phyloP scores from a whole-genome alignment of 2,329 filamentous ascomycete species.

The Alternaria ethzedia region DNA sequence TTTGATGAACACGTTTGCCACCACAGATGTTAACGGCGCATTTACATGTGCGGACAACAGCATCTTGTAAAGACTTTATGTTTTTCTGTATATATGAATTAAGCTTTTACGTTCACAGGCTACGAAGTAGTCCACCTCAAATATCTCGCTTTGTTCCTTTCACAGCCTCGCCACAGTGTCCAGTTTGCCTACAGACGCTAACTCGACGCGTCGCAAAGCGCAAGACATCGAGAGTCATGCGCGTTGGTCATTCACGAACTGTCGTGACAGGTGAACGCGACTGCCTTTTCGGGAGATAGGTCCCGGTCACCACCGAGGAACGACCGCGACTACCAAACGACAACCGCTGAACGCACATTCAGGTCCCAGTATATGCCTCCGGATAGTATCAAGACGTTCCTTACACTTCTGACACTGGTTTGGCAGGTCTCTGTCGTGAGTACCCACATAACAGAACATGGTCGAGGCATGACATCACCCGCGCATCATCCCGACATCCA shows the following conservation, averaged over 20 bases:
- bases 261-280: not conserved
- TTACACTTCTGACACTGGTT: not conserved
- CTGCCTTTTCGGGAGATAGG: not conserved
- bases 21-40: slow-evolving; percentile 33
- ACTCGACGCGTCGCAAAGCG: not conserved
- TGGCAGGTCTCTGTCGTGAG: not conserved
- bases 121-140: not conserved
- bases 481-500: not conserved
- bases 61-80: slow-evolving; percentile 16
- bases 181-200: not conserved
- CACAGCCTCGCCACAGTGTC: not conserved
- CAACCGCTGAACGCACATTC: not conserved
- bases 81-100: not conserved
- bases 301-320: not conserved
- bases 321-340: not conserved
- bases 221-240: not conserved
- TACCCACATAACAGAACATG: not conserved
- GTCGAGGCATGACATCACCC: not conserved
- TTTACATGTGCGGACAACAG: slow-evolving; percentile 41
- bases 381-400: not conserved
- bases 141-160: not conserved
- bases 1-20: slow-evolving; percentile 30
- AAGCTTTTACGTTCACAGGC: not conserved
- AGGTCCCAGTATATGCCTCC: not conserved
- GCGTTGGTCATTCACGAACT: not conserved